Evolutionary conservation across 2,329 filamentous ascomycete genomes (phyloP).

Genomic region (Amesomyces nigricolor): DNA sequence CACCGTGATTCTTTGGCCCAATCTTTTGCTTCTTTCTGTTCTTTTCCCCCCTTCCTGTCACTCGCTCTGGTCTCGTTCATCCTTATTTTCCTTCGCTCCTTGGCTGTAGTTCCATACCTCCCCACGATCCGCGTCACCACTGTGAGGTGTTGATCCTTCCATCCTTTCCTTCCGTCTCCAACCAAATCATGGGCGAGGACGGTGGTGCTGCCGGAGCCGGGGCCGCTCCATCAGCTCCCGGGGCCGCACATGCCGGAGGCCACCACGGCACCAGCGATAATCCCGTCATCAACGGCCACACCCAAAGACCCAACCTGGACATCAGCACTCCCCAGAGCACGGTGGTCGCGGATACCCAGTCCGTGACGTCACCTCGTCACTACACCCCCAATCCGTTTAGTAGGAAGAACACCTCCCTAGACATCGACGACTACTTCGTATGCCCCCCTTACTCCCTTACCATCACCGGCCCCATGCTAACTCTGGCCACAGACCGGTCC

Average conservation of each 20-base stretch:
- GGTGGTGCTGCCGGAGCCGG: background rate
- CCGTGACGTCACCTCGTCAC: slow-evolving; percentile 27
- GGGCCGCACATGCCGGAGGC: background rate
- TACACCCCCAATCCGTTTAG: slow-evolving; percentile 30
- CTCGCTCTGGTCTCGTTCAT: no score
- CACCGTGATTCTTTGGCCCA: no score
- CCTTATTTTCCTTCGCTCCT: no score
- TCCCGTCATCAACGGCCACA: background rate
- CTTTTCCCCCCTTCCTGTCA: no score
- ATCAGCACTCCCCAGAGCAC: slow-evolving; percentile 9
- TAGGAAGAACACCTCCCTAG: slow-evolving; percentile 31
- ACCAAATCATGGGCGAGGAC: slow-evolving; percentile 9
- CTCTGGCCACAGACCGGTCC: slow-evolving; percentile 44
- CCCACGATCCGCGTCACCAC: background rate
- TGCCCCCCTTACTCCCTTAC: slow-evolving; percentile 11
- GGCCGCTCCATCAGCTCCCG: background rate
- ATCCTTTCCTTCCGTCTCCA: background rate
- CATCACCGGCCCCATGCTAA: background rate
- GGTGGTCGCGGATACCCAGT: slow-evolving; percentile 22
- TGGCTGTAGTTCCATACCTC: background rate
- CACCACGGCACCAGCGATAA: background rate
- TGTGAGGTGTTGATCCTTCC: background rate
- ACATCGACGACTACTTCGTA: slow-evolving; percentile 44
- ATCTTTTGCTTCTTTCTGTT: no score
- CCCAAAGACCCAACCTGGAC: slow-evolving; percentile 4